These are phyloP conservation scores for Babesia bigemina DNA, from an alignment of 169 alveolate genomes.

Conservation along the genomic window DNA sequence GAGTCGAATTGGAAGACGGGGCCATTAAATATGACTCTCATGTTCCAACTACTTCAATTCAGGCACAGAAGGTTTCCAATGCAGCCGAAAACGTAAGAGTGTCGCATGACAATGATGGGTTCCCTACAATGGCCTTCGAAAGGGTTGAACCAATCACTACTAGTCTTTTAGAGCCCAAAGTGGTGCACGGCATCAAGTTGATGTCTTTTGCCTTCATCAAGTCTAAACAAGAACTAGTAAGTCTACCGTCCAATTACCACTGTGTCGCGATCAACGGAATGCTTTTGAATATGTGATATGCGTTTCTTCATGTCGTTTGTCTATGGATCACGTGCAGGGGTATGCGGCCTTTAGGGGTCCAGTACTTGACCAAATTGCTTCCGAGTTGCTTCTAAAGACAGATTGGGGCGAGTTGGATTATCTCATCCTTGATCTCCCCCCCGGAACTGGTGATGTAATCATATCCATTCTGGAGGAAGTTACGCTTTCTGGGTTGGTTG, in stretches of 20 bases:
- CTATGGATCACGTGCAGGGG: constrained; percentile 52
- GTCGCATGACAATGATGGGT: constrained; percentile 5
- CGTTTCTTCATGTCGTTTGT: not conserved
- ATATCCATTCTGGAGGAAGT: constrained; percentile 93
- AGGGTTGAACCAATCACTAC: constrained; percentile 6
- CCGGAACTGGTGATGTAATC: constrained; percentile 99
- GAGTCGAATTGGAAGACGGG: constrained; percentile 18
- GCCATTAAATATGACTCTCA: constrained; percentile 10
- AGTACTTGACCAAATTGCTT: constrained; percentile 88
- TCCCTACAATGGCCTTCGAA: not conserved
- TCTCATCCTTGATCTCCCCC: constrained; percentile 98
- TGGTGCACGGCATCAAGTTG: constrained; percentile 66
- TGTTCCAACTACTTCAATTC: not conserved
- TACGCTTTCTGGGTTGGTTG: constrained; percentile 81
- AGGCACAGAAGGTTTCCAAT: not conserved
- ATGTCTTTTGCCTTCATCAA: constrained; percentile 71
- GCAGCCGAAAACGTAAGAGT: not conserved
- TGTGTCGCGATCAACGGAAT: too few relatives aligned
- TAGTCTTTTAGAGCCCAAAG: constrained; percentile 69
- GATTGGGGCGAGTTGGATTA: constrained; percentile 98
- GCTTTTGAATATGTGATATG: not conserved
- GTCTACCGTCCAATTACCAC: not conserved
- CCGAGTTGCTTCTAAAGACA: constrained; percentile 87
- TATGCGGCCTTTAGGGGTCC: constrained; percentile 94
- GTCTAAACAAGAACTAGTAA: constrained; percentile 40